Conservation (phyloP, 352 stramenopile genomes). For the Phytophthora pistaciae region DNA sequence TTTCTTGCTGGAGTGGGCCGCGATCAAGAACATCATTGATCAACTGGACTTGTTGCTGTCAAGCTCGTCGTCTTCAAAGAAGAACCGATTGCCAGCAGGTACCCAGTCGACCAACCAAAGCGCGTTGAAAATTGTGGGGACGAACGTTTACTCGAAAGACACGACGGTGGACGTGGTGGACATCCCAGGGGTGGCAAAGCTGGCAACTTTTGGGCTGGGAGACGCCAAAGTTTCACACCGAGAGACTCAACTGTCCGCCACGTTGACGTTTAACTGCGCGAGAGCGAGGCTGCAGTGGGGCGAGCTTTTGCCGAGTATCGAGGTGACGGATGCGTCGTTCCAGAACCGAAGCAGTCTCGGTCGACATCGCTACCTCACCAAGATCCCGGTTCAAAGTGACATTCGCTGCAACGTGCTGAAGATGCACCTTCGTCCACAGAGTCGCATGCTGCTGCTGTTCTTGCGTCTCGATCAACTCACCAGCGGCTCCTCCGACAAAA, state of each 20-base stretch:
- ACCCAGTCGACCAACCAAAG: slow-evolving; percentile 2
- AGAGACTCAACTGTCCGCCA: slow-evolving; percentile 36
- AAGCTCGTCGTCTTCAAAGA: slow-evolving; percentile 26
- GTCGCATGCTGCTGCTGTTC: slow-evolving; percentile 56
- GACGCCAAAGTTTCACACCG: slow-evolving; percentile 38
- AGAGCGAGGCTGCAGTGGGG: slow-evolving; percentile 36
- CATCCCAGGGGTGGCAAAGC: slow-evolving; percentile 32
- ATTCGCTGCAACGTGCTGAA: slow-evolving; percentile 29
- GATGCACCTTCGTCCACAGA: slow-evolving; percentile 32
- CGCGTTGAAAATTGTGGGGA: slow-evolving; percentile 31
- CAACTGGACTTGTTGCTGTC: slow-evolving; percentile 48
- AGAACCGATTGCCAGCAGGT: slow-evolving; percentile 9
- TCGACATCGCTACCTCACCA: slow-evolving; percentile 32
- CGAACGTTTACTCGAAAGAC: slow-evolving; percentile 37
- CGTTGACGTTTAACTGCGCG: slow-evolving; percentile 40
- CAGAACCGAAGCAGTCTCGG: slow-evolving; percentile 37
- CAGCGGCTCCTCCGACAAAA: slow-evolving; percentile 27
- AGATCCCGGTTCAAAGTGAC: slow-evolving; percentile 37
- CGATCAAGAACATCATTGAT: slow-evolving; percentile 40
- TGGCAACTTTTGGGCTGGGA: slow-evolving; percentile 25
- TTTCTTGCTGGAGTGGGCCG: slow-evolving; percentile 42
- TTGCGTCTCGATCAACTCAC: slow-evolving; percentile 59
- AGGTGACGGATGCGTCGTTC: slow-evolving; percentile 23
- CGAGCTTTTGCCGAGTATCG: slow-evolving; percentile 18
- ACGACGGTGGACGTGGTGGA: slow-evolving; percentile 36